Conservation (phyloP, 2,329 filamentous ascomycete genomes). For the Metarhizium rileyi region DNA sequence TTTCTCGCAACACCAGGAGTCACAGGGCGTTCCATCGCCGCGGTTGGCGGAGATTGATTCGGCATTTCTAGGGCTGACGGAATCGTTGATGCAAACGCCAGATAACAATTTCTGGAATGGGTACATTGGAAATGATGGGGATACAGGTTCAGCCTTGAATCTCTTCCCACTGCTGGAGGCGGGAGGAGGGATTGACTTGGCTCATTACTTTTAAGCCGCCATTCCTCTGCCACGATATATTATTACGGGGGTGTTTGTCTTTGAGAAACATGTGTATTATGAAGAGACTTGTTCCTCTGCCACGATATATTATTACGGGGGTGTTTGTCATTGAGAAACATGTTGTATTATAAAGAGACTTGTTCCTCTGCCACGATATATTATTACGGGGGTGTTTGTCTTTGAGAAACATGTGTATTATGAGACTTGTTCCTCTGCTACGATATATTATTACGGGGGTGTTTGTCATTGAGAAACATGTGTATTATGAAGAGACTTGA, state of each 20-base stretch:
- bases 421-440: too few species aligned
- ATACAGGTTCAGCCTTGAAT: conserved; percentile 36
- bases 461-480: too few species aligned
- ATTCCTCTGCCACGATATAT: neutral
- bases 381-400: too few species aligned
- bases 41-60: conserved; percentile 26
- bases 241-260: neutral
- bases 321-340: too few species aligned
- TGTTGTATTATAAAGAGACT: too few species aligned
- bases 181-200: conserved; percentile 43
- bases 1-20: conserved; percentile 12
- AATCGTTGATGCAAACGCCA: conserved; percentile 30
- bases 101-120: conserved; percentile 30
- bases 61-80: conserved; percentile 27
- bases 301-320: neutral
- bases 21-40: conserved; percentile 20
- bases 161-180: conserved; percentile 41
- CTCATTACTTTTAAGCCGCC: conserved; percentile 23
- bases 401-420: too few species aligned
- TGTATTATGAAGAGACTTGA: too few species aligned
- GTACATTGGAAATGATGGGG: conserved; percentile 28
- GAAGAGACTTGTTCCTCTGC: neutral
- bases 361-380: too few species aligned
- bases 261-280: too few species aligned
- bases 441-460: too few species aligned